These are phyloP conservation scores for Candida silvatica DNA, from an alignment of 805 yeast genomes.

Conservation along the genomic window DNA sequence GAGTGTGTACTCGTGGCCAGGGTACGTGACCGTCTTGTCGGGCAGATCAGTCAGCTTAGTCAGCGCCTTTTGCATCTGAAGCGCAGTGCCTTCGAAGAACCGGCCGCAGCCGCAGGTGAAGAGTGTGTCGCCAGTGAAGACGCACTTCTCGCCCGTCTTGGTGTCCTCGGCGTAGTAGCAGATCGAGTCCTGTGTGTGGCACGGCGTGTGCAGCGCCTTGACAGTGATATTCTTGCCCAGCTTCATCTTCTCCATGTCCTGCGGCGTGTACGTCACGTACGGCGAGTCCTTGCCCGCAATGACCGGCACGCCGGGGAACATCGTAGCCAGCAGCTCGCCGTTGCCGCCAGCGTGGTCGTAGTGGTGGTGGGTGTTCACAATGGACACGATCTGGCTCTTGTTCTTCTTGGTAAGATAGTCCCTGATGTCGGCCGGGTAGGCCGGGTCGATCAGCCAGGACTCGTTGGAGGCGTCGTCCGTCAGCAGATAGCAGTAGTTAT, in stretches of 20 bases:
- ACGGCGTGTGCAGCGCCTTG: slow-evolving; percentile 88
- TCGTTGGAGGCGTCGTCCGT: slow-evolving; percentile 56
- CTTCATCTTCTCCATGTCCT: slow-evolving; percentile 48
- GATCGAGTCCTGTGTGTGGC: slow-evolving; percentile 95
- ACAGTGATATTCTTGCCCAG: slow-evolving; percentile 60
- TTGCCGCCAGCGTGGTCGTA: slow-evolving; percentile 93
- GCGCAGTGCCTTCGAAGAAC: slow-evolving; percentile 85
- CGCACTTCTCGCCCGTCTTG: slow-evolving; percentile 56
- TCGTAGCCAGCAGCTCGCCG: slow-evolving; percentile 21
- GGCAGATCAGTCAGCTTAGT: slow-evolving; percentile 57
- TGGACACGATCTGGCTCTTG: slow-evolving; percentile 50
- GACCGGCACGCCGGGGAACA: slow-evolving; percentile 45
- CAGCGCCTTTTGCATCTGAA: slow-evolving; percentile 70
- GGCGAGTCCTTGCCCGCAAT: slow-evolving; percentile 84
- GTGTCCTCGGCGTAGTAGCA: slow-evolving; percentile 72
- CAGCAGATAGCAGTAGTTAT: slow-evolving; percentile 80
- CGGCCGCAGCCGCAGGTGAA: slow-evolving; percentile 95
- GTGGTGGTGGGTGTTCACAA: slow-evolving; percentile 96
- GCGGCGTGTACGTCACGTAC: slow-evolving; percentile 61
- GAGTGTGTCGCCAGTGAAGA: slow-evolving; percentile 93
- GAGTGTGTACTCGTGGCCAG: slow-evolving; percentile 95
- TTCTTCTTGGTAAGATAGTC: slow-evolving; percentile 28
- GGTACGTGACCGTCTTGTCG: slow-evolving; percentile 63
- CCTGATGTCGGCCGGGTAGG: slow-evolving; percentile 66
- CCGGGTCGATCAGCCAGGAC: slow-evolving; percentile 89